Evolutionary conservation across 306 rosid genomes (phyloP), one percentile per base, ranked within the genome.

Genomic region (Casuarina glauca): DNA sequence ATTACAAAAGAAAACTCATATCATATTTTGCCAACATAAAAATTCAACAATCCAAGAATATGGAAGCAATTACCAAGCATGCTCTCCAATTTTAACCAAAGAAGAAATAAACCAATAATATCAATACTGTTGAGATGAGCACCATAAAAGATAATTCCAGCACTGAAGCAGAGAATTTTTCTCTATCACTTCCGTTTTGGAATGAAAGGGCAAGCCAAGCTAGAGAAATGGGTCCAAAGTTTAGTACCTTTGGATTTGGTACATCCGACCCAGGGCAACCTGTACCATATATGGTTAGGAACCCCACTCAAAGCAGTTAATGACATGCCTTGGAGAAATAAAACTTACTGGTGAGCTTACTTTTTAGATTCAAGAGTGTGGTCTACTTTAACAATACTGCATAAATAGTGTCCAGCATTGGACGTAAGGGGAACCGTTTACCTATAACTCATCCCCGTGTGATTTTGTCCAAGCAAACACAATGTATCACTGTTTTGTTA

Each of bases 271-370:
- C 43, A 26, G 39, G 32, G 41, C 4, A 12, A 35, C 4, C 68
- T 61, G 68, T 42, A 41, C 43, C 42, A 61, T 61, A 20, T 4
- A 61, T 41, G 68, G 9, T 61, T 61, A 61, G 68, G 68, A 61
- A 61, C n/a, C 68, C 0, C 17, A 35, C 42, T n/a, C 43, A 61
- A 43, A 35, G 43, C 17, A 13, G 35, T 42, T 10, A 61, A 61
- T 12, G 11, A 61, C 6, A 61, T 32, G 43, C n/a, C 55, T 1
- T 51, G 55, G 4, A 51, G 42, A 32, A 35, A 61, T 32, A 11
- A 61, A 35, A 35, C 63, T 57, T 8, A 61, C 17, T 61, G 32
- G 32, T 26, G 32, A 26, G 69, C 42, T 11, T 36, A 35, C 44
- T 62, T 62, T 32, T 38, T 62, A 38, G 36, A 62, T 5, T 38